Conservation (phyloP, 2,329 filamentous ascomycete genomes). For the Aspergillus costaricaensis region DNA sequence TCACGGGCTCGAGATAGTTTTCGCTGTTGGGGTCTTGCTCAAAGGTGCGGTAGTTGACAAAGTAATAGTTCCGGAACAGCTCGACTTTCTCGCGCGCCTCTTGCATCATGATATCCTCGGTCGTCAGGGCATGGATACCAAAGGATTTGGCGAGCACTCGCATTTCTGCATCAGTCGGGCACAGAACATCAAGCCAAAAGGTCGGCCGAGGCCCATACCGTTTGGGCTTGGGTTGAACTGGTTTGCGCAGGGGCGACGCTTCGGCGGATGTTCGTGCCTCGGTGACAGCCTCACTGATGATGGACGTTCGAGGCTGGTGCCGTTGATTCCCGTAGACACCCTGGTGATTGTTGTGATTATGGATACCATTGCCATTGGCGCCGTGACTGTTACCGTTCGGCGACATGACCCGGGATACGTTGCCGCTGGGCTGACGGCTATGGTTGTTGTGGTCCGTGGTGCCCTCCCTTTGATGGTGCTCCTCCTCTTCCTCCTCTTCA, state of each 20-base stretch:
- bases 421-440: constrained; percentile 23
- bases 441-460: constrained; percentile 13
- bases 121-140: constrained; percentile 90
- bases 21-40: constrained; percentile 90
- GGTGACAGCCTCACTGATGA: constrained; percentile 37
- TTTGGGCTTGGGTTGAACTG: constrained; percentile 38
- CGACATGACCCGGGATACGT: constrained; percentile 4
- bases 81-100: constrained; percentile 98
- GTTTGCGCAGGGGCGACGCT: constrained; percentile 25
- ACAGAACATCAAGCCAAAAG: constrained; percentile 94
- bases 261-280: constrained; percentile 31
- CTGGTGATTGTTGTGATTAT: constrained; percentile 20
- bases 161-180: constrained; percentile 93
- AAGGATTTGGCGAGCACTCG: constrained; percentile 89
- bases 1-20: constrained; percentile 90
- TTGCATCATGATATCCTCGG: constrained; percentile 96
- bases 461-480: constrained; percentile 27
- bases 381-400: constrained; percentile 1
- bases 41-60: constrained; percentile 97
- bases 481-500: constrained; percentile 56
- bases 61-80: constrained; percentile 96
- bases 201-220: constrained; percentile 81
- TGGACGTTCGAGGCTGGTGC: constrained; percentile 34
- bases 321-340: constrained; percentile 14
- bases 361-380: constrained; percentile 9